Evolutionary conservation across 2,329 filamentous ascomycete genomes (phyloP), one percentile per base, ranked within the genome.

Genomic region (Ophiognomonia clavigignenti-juglandacearum): DNA sequence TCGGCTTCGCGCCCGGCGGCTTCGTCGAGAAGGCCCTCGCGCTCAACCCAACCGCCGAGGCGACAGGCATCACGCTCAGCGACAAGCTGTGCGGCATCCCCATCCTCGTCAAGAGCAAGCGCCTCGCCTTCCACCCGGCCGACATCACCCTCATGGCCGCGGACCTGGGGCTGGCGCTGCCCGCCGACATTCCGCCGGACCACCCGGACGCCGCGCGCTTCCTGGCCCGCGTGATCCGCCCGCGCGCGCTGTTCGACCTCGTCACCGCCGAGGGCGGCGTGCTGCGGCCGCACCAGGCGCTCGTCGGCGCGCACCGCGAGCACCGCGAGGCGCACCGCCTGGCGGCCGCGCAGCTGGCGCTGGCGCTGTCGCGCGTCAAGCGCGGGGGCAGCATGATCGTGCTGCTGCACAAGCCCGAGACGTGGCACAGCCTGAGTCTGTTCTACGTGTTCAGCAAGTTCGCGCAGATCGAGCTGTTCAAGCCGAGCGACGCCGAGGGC

Each of bases 1-100:
- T 78, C 51, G 78, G 77, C 57, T 71, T 75, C 63, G 77, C 77
- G 0, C 77, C 77, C 0, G 77, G 77, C 4, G 77, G 72, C 1
- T 82, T 77, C 52, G 58, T 73, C 3, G 50, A 54, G 0, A 60
- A 58, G 8, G 66, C 66, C 0, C 51, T 77, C 22, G 29, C 56
- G 4, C 49, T 54, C 10, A 72, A 70, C 40, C 67, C 60, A 0
- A 27, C 39, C 0, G 62, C 70, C 3, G 44, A 23, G 0, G 58
- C 59, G 16, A 56, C 65, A 14, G 47, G 59, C 54, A 42, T 50
- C 18, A 50, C 47, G 11, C 47, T 50, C 5, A 22, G 39, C 6
- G 11, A 27, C 26, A 39, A 18, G 14, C 37, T 46, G 4, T 39
- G 45, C 6, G 47, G 47, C 13, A 39, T 50, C 11, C 42, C 45